phyloP scores from a whole-genome alignment of 768 basidiomycete species.

The Coprinellus micaceus region DNA sequence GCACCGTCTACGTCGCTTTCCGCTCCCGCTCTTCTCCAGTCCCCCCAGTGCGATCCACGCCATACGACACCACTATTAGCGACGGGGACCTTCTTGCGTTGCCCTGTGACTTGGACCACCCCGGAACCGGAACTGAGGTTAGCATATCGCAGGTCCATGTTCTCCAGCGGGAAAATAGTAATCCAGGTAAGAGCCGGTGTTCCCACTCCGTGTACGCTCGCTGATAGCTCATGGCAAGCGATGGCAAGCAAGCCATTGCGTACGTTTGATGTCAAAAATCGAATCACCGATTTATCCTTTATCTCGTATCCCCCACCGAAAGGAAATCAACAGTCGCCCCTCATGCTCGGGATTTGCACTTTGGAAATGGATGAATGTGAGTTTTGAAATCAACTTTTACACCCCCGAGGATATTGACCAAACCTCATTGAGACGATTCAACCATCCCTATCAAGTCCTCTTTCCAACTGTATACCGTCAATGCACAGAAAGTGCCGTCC shows the following conservation, averaged over 20 bases:
- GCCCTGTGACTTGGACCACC: neutral
- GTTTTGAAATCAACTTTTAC: neutral
- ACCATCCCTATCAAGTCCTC: neutral
- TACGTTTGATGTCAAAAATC: constrained; percentile 2
- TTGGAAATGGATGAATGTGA: constrained; percentile 6
- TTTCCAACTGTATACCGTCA: neutral
- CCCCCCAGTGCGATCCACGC: neutral
- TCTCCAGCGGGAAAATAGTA: neutral
- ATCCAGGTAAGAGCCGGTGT: neutral
- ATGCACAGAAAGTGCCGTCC: neutral
- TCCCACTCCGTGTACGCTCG: neutral
- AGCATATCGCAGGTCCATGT: neutral
- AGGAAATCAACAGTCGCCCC: neutral
- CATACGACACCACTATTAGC: neutral
- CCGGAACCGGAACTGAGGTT: constrained; percentile 1
- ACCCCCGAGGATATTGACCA: neutral
- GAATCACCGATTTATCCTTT: constrained; percentile 4
- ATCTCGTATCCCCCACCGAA: constrained; percentile 2
- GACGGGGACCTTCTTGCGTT: neutral
- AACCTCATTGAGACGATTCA: neutral
- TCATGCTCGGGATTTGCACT: neutral
- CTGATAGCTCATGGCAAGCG: neutral
- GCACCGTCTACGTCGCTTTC: neutral
- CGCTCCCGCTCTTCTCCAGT: neutral
- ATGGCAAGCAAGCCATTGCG: neutral